A percentile compares a stretch with the other conserved stretches of the same genome.
phyloP scores from a whole-genome alignment of 352 stramenopile genomes.

The Phytophthora sp. region DNA sequence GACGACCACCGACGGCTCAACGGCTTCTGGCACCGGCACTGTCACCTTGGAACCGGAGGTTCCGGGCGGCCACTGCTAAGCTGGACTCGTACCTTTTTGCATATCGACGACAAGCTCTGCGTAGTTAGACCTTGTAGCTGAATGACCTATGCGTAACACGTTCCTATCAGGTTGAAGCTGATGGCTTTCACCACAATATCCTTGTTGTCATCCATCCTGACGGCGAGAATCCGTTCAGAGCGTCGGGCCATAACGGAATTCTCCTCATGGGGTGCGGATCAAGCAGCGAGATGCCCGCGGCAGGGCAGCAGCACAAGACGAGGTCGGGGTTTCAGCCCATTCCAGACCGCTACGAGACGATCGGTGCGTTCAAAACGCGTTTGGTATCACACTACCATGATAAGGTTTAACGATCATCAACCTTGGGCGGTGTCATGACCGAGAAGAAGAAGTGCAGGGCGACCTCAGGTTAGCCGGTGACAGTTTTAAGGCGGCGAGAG shows the following conservation, averaged over 20 bases:
- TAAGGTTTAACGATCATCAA: too few species aligned
- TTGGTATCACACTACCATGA: too few species aligned
- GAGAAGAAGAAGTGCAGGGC: conserved; percentile 45
- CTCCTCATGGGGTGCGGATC: conserved; percentile 30
- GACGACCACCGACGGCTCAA: conserved; percentile 4
- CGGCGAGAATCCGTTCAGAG: conserved; percentile 17
- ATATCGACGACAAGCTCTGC: too few species aligned
- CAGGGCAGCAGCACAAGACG: conserved; percentile 1
- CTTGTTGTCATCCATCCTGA: not conserved
- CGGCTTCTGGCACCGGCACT: not conserved
- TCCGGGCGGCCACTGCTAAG: conserved; percentile 15
- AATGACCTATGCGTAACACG: too few species aligned
- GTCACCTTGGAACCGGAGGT: conserved; percentile 7
- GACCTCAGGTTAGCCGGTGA: conserved; percentile 33
- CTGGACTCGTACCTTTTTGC: not conserved
- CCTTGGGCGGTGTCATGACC: not conserved
- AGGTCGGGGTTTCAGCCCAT: conserved; percentile 44
- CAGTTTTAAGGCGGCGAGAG: not conserved
- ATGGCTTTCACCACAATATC: not conserved
- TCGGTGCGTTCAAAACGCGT: conserved; percentile 29
- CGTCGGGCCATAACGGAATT: conserved; percentile 20
- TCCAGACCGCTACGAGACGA: conserved; percentile 66
- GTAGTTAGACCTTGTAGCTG: too few species aligned
- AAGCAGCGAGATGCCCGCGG: conserved; percentile 9
- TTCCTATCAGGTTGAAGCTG: conserved; percentile 14